These are phyloP conservation scores for Actinomortierella ambigua DNA, from an alignment of 371 early-diverging fungal genomes.

Conservation along the genomic window DNA sequence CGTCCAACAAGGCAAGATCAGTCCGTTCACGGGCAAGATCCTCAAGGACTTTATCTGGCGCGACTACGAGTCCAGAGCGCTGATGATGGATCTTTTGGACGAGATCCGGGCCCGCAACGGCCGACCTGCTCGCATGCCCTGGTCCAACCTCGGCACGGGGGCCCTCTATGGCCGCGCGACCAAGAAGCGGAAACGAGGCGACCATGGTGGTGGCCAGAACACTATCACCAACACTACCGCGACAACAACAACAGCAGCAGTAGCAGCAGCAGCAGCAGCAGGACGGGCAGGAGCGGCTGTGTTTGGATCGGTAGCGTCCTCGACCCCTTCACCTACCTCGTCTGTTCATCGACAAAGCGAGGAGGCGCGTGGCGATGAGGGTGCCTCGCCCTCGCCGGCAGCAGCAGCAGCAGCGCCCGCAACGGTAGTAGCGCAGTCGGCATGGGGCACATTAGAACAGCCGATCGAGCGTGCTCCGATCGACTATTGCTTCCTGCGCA, in stretches of 20 bases:
- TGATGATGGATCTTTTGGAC: conserved; percentile 54
- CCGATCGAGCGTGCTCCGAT: conserved; percentile 55
- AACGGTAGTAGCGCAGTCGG: conserved; percentile 6
- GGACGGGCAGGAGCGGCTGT: too few species aligned
- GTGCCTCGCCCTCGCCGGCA: too few species aligned
- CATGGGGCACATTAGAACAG: conserved; percentile 9
- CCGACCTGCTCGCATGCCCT: conserved; percentile 17
- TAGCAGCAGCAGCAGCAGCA: neutral
- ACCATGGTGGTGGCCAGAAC: neutral
- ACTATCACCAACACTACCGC: conserved; percentile 4
- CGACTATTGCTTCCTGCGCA: conserved; percentile 83
- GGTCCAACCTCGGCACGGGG: conserved; percentile 14
- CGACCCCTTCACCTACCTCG: too few species aligned
- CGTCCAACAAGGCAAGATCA: conserved; percentile 3
- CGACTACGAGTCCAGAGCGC: conserved; percentile 58
- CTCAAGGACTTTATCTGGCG: conserved; percentile 64
- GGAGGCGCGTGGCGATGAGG: too few species aligned
- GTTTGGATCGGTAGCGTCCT: too few species aligned
- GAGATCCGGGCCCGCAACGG: conserved; percentile 50
- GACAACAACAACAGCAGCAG: conserved; percentile 8
- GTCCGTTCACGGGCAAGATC: conserved; percentile 41
- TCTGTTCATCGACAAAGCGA: too few species aligned
- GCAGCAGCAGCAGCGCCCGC: conserved; percentile 11
- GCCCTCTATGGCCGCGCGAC: conserved; percentile 7
- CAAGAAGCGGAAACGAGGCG: conserved; percentile 31